A percentile compares a stretch with the other conserved stretches of the same genome.
Evolutionary conservation across 805 yeast species (phyloP).

Genomic region (Komagataella pseudopastoris): DNA sequence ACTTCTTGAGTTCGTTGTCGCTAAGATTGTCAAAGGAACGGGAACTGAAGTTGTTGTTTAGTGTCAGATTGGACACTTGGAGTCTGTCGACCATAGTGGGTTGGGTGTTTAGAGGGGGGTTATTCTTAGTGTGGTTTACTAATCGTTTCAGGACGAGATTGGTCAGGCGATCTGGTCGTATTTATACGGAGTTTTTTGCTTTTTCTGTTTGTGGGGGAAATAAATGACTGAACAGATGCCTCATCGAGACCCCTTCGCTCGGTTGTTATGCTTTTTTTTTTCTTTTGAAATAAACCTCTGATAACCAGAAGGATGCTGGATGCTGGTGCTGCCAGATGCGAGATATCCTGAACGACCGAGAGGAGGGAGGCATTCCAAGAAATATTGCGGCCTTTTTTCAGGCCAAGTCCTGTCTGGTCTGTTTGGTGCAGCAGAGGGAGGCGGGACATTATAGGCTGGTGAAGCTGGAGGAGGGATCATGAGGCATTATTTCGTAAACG

Average conservation of each 20-base stretch:
- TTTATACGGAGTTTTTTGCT: neutral
- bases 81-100: neutral
- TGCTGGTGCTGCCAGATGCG: too few species aligned
- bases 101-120: neutral
- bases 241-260: neutral
- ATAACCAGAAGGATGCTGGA: neutral
- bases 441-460: too few species aligned
- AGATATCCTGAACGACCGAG: neutral
- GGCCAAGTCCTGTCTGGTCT: neutral
- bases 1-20: conserved; percentile 14
- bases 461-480: too few species aligned
- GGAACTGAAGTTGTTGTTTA: conserved; percentile 22
- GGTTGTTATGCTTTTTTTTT: neutral
- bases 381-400: neutral
- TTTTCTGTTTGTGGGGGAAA: neutral
- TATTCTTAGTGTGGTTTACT: neutral
- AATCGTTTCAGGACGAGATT: neutral
- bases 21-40: conserved; percentile 19
- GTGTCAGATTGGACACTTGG: conserved; percentile 7
- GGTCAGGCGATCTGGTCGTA: neutral
- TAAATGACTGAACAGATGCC: neutral
- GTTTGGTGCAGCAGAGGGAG: neutral
- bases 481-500: too few species aligned
- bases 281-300: neutral
- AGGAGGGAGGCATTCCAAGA: neutral